phyloP scores from a whole-genome alignment of 2,329 filamentous ascomycete species.

The Ambrosiella xylebori region DNA sequence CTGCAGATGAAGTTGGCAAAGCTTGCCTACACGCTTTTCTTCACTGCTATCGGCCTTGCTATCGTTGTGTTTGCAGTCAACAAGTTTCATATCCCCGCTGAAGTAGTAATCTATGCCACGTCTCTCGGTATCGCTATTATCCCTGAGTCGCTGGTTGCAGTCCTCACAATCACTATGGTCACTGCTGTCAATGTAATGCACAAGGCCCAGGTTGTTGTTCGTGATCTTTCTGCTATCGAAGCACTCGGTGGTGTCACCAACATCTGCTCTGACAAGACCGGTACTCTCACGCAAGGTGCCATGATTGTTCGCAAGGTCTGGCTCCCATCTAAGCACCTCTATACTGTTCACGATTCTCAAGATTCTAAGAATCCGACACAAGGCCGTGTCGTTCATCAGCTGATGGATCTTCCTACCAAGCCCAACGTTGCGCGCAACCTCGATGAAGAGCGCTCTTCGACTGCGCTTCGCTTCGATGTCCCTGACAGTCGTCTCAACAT shows the following conservation, averaged over 20 bases:
- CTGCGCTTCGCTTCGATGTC: constrained; percentile 44
- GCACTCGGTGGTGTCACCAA: constrained; percentile 54
- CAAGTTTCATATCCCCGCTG: constrained; percentile 31
- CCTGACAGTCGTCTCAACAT: constrained; percentile 36
- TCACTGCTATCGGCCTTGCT: constrained; percentile 42
- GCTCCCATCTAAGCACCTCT: constrained; percentile 39
- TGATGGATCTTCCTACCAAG: constrained; percentile 15
- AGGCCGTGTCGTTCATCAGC: constrained; percentile 33
- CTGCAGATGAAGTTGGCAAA: constrained; percentile 63
- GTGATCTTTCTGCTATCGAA: constrained; percentile 50
- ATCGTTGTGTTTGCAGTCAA: constrained; percentile 42
- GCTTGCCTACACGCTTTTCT: constrained; percentile 60
- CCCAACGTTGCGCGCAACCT: constrained; percentile 27
- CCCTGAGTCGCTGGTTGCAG: constrained; percentile 47
- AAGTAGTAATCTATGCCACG: constrained; percentile 41
- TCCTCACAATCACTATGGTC: constrained; percentile 54
- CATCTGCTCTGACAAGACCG: constrained; percentile 59
- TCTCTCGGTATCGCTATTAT: constrained; percentile 45
- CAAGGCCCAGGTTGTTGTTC: constrained; percentile 45
- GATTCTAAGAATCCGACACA: constrained; percentile 44
- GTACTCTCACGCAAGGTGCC: constrained; percentile 49
- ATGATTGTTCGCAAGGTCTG: constrained; percentile 54
- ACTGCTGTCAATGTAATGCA: constrained; percentile 48
- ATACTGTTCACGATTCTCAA: constrained; percentile 43
- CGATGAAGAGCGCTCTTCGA: constrained; percentile 41